Conservation (phyloP, 2,329 filamentous ascomycete species). For the Sphaceloma murrayae region DNA sequence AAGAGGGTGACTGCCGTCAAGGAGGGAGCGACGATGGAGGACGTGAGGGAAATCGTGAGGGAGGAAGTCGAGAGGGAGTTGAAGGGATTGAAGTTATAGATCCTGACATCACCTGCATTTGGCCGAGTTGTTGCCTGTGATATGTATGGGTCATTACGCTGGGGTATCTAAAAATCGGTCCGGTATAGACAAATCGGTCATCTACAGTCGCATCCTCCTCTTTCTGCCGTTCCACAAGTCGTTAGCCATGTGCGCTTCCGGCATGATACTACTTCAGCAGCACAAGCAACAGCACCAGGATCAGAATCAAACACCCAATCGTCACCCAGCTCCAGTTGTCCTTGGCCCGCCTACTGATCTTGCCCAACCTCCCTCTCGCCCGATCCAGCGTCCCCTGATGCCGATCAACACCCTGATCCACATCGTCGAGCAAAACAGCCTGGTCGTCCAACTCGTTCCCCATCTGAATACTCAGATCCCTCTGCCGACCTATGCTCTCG, state of each 20-base stretch:
- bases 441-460: slow-evolving; percentile 92
- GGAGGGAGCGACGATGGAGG: slow-evolving; percentile 57
- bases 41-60: slow-evolving; percentile 65
- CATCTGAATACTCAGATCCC: slow-evolving; percentile 90
- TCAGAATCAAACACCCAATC: slow-evolving; percentile 65
- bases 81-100: too few species aligned
- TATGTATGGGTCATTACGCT: slow-evolving; percentile 6
- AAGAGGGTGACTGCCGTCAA: slow-evolving; percentile 61
- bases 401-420: slow-evolving; percentile 72
- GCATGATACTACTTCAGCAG: slow-evolving; percentile 54
- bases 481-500: slow-evolving; percentile 76
- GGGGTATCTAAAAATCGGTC: slow-evolving; percentile 7
- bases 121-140: too few species aligned
- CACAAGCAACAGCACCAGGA: slow-evolving; percentile 72
- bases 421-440: slow-evolving; percentile 77
- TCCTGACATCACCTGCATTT: too few species aligned
- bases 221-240: neutral
- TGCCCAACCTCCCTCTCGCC: slow-evolving; percentile 61
- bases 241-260: neutral
- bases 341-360: slow-evolving; percentile 61
- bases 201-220: neutral
- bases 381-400: slow-evolving; percentile 68
- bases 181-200: neutral
- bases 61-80: slow-evolving; percentile 52
- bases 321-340: slow-evolving; percentile 87